Conservation (phyloP, 805 yeast genomes). For the Candida adriatica region DNA sequence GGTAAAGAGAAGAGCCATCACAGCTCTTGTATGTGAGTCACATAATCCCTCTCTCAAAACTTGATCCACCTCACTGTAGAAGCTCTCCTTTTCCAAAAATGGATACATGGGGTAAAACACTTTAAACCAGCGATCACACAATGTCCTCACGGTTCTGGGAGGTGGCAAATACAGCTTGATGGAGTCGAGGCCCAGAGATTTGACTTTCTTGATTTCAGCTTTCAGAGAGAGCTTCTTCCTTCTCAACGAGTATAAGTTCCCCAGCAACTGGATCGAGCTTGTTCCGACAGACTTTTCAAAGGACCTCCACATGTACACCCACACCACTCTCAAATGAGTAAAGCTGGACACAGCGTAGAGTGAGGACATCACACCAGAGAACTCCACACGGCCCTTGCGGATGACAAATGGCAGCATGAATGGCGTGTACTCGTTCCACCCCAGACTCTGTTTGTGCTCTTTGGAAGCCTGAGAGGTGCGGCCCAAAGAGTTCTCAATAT, state of each 20-base stretch:
- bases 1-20: slow-evolving; percentile 16
- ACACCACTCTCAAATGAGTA: slow-evolving; percentile 30
- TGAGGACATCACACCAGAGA: slow-evolving; percentile 49
- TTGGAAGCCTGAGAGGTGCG: too few species aligned
- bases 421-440: too few species aligned
- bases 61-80: slow-evolving; percentile 14
- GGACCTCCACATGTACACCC: slow-evolving; percentile 23
- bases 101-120: slow-evolving; percentile 21
- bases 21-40: slow-evolving; percentile 18
- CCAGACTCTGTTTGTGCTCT: too few species aligned
- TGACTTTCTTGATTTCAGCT: slow-evolving; percentile 1
- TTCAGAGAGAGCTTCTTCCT: slow-evolving; percentile 9
- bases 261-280: slow-evolving; percentile 1
- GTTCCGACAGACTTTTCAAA: slow-evolving; percentile 6
- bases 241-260: slow-evolving; percentile 10
- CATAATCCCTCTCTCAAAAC: slow-evolving; percentile 7
- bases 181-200: slow-evolving; percentile 5
- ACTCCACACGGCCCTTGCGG: slow-evolving; percentile 34
- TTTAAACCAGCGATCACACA: slow-evolving; percentile 20
- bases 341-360: slow-evolving; percentile 42
- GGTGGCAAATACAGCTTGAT: slow-evolving; percentile 16
- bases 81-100: slow-evolving; percentile 17
- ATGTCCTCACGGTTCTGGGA: slow-evolving; percentile 8
- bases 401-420: slow-evolving; percentile 36
- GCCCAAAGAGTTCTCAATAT: too few species aligned